Base-by-base conservation (phyloP, 140 eudicot genomes). In the Erigeron philadelphicus region DNA sequence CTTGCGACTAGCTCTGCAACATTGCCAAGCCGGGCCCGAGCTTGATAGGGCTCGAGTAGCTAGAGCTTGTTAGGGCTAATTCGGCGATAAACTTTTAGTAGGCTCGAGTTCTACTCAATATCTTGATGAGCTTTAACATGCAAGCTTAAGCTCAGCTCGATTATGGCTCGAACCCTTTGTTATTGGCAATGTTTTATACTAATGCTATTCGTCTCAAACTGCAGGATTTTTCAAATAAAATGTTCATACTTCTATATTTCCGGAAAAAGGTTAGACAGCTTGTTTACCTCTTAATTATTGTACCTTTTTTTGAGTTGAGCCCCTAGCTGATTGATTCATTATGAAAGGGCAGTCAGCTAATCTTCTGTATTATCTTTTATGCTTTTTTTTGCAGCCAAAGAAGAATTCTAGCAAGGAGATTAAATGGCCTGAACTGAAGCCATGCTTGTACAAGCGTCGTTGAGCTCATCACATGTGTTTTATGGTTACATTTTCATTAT, bases 201-300 rank as follows among this genome's bases (percentile, higher is more conserved):
- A 82, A 84, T 48, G 38, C 38, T 31, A 50, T 35, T 47, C 47
- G 19, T 74, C 5, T 65, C 53, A 3, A 66, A 49, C 18, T 78
- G 88, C 95, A 90, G 97, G 97, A 91, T 72, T 86, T 85, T 72
- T 91, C 97, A 54, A 91, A 91, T 72, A 91, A 91, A 75, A 91
- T 91, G 95, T 91, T 91, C 72, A 75, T 88, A 68, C 82, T 91
- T 68, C 48, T 88, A 46, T 86, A 88, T 72, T 91, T 84, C 80
- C 80, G 74, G 81, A 91, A 88, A 81, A 91, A 91, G 97, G 97
- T 91, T 52, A 3, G 83, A 38, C 18, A 23, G 8, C 56, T 62
- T 46, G 8, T 55, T 31, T 25, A 10, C 31, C 16, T 64, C 31
- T 71, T 71, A 1, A 1, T 46, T 25, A 54, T 63, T 47, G 8